Conservation (phyloP, 2,329 filamentous ascomycete species). For the Fonsecaea monophora region DNA sequence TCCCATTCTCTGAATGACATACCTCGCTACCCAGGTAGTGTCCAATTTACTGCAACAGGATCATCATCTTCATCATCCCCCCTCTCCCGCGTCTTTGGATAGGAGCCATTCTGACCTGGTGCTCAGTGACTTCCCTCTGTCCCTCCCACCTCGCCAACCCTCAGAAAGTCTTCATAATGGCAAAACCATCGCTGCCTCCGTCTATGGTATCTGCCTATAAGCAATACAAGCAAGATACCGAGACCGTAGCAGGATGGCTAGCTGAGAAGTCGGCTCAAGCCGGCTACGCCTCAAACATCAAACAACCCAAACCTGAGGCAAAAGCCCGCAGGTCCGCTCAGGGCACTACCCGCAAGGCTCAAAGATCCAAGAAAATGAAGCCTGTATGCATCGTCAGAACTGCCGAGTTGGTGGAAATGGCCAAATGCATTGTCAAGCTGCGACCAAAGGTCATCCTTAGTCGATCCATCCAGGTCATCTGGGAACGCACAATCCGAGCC, state of each 20-base stretch:
- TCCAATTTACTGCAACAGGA: not conserved
- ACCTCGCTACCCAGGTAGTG: not conserved
- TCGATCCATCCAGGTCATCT: constrained; percentile 1
- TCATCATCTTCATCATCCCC: not conserved
- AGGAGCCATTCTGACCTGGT: not conserved
- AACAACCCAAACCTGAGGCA: constrained; percentile 1
- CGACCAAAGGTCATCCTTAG: constrained; percentile 6
- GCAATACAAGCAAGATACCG: constrained; percentile 19
- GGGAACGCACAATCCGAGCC: constrained; percentile 12
- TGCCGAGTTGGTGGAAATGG: constrained; percentile 15
- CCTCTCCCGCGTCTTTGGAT: not conserved
- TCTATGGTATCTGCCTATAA: constrained; percentile 17
- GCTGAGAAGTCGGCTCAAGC: constrained; percentile 5
- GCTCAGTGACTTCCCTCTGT: not conserved
- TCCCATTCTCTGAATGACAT: too few relatives aligned
- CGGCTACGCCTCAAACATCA: constrained; percentile 9
- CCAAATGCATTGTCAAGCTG: constrained; percentile 7
- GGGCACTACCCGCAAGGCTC: not conserved
- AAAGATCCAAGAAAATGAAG: not conserved
- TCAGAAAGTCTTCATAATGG: not conserved
- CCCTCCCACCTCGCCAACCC: not conserved
- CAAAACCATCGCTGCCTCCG: constrained; percentile 6
- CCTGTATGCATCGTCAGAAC: constrained; percentile 7
- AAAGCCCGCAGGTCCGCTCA: constrained; percentile 7
- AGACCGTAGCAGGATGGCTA: constrained; percentile 14